A percentile compares a stretch with the other conserved stretches of the same genome.
phyloP scores from a whole-genome alignment of 108 stramenopile species.

The Skeletonema menzelii region DNA sequence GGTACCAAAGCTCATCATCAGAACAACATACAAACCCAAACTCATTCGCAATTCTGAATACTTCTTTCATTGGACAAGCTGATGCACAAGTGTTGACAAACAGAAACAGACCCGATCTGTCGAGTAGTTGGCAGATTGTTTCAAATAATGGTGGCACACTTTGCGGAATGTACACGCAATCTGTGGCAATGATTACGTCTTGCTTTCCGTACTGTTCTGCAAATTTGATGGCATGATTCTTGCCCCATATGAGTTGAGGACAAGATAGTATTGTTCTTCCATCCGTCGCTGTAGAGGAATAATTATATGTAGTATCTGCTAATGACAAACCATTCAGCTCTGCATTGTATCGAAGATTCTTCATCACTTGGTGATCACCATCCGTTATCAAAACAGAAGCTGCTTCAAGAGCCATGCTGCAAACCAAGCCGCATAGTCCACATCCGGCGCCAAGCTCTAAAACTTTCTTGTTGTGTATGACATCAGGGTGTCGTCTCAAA shows the following conservation, averaged over 20 bases:
- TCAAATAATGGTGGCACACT: not conserved
- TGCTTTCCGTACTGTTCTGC: not conserved
- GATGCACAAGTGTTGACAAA: not conserved
- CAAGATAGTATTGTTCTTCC: not conserved
- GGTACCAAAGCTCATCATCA: not conserved
- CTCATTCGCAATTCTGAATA: not conserved
- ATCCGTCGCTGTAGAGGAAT: not conserved
- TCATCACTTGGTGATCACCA: not conserved
- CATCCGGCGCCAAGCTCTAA: not conserved
- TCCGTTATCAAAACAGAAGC: not conserved
- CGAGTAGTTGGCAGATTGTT: not conserved
- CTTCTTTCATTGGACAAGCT: not conserved
- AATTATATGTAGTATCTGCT: not conserved
- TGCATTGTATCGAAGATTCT: not conserved
- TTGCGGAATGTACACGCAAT: not conserved
- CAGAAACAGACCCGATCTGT: not conserved
- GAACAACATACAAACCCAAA: not conserved
- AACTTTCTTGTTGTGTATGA: not conserved
- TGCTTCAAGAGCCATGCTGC: not conserved
- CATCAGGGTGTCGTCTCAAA: not conserved
- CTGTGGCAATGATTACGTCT: not conserved
- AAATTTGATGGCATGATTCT: not conserved
- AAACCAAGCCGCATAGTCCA: not conserved
- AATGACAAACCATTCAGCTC: not conserved
- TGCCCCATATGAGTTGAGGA: not conserved